Evolutionary conservation across 2,329 filamentous ascomycete genomes (phyloP).

Genomic region (Penicillium griseofulvum): DNA sequence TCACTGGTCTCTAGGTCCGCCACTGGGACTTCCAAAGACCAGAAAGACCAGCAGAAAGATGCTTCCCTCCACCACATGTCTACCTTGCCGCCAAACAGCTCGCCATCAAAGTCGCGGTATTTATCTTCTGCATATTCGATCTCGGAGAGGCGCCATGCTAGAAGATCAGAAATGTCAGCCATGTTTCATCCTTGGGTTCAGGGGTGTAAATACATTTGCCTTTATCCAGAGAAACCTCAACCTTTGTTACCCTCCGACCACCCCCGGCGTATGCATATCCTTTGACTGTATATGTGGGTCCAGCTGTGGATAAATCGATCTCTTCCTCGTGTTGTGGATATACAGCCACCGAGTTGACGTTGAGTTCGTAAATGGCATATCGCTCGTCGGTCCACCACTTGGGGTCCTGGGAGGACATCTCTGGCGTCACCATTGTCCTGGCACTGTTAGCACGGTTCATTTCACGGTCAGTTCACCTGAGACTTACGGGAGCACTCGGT

Average conservation of each 20-base stretch:
- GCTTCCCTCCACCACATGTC: slow-evolving; percentile 81
- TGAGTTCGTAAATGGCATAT: slow-evolving; percentile 91
- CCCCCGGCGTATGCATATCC: slow-evolving; percentile 90
- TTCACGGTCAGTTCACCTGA: background rate
- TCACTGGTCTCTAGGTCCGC: slow-evolving; percentile 61
- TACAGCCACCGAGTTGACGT: slow-evolving; percentile 77
- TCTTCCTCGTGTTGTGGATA: slow-evolving; percentile 76
- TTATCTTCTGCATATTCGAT: slow-evolving; percentile 82
- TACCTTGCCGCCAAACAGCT: slow-evolving; percentile 70
- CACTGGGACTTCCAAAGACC: slow-evolving; percentile 68
- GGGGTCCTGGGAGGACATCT: slow-evolving; percentile 69
- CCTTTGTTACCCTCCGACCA: slow-evolving; percentile 75
- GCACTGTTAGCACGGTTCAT: background rate
- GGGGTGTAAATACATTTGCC: slow-evolving; percentile 55
- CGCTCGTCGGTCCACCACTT: slow-evolving; percentile 84
- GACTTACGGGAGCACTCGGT: slow-evolving; percentile 71
- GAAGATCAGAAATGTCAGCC: slow-evolving; percentile 9
- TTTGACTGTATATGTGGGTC: slow-evolving; percentile 61
- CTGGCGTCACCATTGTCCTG: slow-evolving; percentile 75
- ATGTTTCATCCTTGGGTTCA: background rate
- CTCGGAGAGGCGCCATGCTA: slow-evolving; percentile 69
- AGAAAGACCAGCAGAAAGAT: slow-evolving; percentile 91
- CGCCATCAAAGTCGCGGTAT: slow-evolving; percentile 65
- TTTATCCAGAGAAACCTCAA: slow-evolving; percentile 80
- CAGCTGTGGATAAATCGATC: slow-evolving; percentile 51